Evolutionary conservation across 1,284 basidiomycete genomes (phyloP).

Genomic region (Ustilago nuda): DNA sequence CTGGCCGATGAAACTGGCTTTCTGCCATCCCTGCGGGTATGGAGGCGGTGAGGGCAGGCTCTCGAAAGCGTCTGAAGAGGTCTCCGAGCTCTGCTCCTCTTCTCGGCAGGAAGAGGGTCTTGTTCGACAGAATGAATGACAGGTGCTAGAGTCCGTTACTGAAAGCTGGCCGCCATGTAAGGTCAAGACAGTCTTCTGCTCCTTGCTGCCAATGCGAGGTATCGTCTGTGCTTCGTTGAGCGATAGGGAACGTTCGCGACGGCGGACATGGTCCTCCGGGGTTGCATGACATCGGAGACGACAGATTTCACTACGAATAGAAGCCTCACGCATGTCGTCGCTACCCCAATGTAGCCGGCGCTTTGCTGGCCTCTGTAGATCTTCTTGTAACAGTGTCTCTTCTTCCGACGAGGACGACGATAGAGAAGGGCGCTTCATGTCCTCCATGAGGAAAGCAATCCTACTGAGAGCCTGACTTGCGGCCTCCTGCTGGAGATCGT

Average conservation of each 20-base stretch:
- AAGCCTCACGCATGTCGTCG: constrained; percentile 37
- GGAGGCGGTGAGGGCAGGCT: constrained; percentile 25
- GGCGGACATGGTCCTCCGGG: neutral
- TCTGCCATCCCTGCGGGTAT: constrained; percentile 5
- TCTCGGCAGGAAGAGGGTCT: constrained; percentile 37
- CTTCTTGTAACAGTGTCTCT: constrained; percentile 1
- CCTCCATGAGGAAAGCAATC: neutral
- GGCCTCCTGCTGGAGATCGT: constrained; percentile 5
- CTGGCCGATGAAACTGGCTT: neutral
- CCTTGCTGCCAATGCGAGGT: neutral
- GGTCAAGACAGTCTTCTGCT: constrained; percentile 2
- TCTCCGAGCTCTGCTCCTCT: constrained; percentile 22
- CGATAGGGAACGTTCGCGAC: neutral
- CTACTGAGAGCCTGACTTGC: neutral
- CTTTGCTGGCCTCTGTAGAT: constrained; percentile 14
- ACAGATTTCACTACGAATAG: constrained; percentile 13
- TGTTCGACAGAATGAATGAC: constrained; percentile 26
- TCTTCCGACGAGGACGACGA: constrained; percentile 15
- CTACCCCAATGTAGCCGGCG: constrained; percentile 56
- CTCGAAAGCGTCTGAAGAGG: constrained; percentile 26
- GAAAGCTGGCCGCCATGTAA: neutral
- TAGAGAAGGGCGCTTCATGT: neutral
- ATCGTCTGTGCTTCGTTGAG: neutral
- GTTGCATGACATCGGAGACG: constrained; percentile 2
- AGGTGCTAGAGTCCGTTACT: constrained; percentile 1